Evolutionary conservation across 768 basidiomycete genomes (phyloP).

Genomic region (Cyclocybe aegerita): DNA sequence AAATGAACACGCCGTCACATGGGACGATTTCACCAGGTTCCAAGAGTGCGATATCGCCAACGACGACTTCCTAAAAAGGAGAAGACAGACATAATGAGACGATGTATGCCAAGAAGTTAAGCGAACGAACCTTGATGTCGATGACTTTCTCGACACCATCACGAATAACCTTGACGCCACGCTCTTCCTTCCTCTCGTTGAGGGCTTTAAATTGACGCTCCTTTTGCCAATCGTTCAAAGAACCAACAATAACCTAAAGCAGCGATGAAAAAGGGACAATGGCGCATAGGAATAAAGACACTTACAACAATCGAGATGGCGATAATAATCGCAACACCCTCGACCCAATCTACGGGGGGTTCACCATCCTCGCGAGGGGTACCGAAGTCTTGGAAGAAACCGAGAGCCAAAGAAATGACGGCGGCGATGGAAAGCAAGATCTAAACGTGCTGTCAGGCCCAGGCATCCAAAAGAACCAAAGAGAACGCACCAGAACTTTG

Average conservation of each 20-base stretch:
- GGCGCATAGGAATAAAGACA: conserved; percentile 4
- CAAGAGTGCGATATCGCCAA: conserved; percentile 88
- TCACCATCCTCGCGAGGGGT: conserved; percentile 53
- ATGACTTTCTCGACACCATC: conserved; percentile 67
- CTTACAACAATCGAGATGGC: conserved; percentile 75
- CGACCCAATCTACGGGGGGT: conserved; percentile 95
- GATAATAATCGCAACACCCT: conserved; percentile 82
- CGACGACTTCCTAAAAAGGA: conserved; percentile 73
- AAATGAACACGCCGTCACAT: conserved; percentile 92
- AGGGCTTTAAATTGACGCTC: conserved; percentile 92
- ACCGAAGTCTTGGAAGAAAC: conserved; percentile 93
- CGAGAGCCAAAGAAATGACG: conserved; percentile 88
- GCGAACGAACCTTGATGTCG: conserved; percentile 67
- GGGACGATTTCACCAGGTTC: conserved; percentile 97
- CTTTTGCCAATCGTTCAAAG: conserved; percentile 98
- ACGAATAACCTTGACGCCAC: conserved; percentile 82
- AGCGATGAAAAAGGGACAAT: conserved; percentile 9
- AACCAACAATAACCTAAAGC: conserved; percentile 79
- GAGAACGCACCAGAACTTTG: conserved; percentile 74
- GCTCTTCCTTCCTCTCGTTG: conserved; percentile 95
- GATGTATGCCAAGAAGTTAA: not conserved
- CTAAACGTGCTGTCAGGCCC: conserved; percentile 33
- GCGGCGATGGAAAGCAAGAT: conserved; percentile 91
- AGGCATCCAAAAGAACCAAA: not conserved
- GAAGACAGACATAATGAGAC: conserved; percentile 8